Conservation (phyloP, 2,329 filamentous ascomycete species). For the Ramularia collo-cygni region DNA sequence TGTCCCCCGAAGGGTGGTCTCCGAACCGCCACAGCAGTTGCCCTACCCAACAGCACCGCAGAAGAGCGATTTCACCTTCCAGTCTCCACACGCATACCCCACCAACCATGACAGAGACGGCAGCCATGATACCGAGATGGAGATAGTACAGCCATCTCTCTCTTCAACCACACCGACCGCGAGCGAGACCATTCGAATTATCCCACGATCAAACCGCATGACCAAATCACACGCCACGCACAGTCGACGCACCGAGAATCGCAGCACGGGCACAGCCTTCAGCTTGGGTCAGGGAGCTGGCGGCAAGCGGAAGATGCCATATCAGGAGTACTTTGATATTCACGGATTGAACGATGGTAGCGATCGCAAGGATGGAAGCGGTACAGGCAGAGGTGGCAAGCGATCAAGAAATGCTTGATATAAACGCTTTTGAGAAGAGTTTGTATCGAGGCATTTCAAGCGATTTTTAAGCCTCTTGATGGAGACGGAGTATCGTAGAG, state of each 20-base stretch:
- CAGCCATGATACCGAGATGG: slow-evolving; percentile 53
- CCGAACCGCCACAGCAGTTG: slow-evolving; percentile 17
- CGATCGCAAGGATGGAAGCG: slow-evolving; percentile 20
- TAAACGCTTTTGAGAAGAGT: background rate
- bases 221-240: slow-evolving; percentile 22
- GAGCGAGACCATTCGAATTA: slow-evolving; percentile 26
- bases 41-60: slow-evolving; percentile 12
- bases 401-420: slow-evolving; percentile 29
- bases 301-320: slow-evolving; percentile 65
- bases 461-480: background rate
- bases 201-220: slow-evolving; percentile 16
- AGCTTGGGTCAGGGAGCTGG: slow-evolving; percentile 58
- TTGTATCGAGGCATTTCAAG: too few relatives aligned
- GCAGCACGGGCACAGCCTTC: slow-evolving; percentile 31
- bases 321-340: slow-evolving; percentile 69
- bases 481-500: background rate
- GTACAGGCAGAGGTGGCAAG: slow-evolving; percentile 28
- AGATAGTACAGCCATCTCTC: slow-evolving; percentile 34
- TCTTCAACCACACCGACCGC: slow-evolving; percentile 32
- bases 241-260: slow-evolving; percentile 30
- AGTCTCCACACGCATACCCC: slow-evolving; percentile 56
- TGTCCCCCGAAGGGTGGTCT: slow-evolving; percentile 15
- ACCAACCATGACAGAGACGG: slow-evolving; percentile 43
- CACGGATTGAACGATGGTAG: slow-evolving; percentile 47
- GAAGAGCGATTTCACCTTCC: slow-evolving; percentile 64